Percentiles rank a stretch among this genome's conserved stretches.
Evolutionary conservation across 768 basidiomycete species (phyloP).

Genomic region (Hypholoma sublateritium): DNA sequence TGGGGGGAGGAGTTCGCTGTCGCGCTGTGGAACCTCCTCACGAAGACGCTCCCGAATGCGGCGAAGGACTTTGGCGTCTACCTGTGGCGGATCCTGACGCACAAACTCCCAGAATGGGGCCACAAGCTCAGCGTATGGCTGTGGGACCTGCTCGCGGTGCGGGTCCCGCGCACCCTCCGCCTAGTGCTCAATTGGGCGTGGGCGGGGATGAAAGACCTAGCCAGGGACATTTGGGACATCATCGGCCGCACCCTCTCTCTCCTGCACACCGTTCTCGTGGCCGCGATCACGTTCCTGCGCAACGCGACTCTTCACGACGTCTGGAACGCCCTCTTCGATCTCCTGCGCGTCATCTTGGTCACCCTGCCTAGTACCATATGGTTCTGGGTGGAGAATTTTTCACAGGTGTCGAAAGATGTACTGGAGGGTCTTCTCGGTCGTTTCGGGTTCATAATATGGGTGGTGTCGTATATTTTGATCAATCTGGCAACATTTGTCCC

Average conservation of each 20-base stretch:
- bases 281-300: constrained; percentile 3
- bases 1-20: not conserved
- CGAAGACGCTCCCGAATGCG: not conserved
- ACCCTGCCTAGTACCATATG: constrained; percentile 3
- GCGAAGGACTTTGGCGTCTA: not conserved
- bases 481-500: constrained; percentile 4
- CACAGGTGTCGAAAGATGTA: not conserved
- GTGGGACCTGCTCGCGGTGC: not conserved
- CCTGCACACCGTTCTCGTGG: not conserved
- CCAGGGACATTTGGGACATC: not conserved
- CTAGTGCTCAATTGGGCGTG: not conserved
- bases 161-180: not conserved
- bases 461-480: not conserved
- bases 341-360: not conserved
- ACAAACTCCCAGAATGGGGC: not conserved
- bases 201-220: not conserved
- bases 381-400: not conserved
- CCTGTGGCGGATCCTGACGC: not conserved
- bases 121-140: not conserved
- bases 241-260: not conserved
- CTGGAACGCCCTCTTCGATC: not conserved
- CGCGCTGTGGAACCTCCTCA: not conserved
- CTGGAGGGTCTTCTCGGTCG: not conserved
- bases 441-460: constrained; percentile 4
- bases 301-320: constrained; percentile 4